phyloP scores from a whole-genome alignment of 495 filamentous ascomycete species.

The Talaromyces adpressus region DNA sequence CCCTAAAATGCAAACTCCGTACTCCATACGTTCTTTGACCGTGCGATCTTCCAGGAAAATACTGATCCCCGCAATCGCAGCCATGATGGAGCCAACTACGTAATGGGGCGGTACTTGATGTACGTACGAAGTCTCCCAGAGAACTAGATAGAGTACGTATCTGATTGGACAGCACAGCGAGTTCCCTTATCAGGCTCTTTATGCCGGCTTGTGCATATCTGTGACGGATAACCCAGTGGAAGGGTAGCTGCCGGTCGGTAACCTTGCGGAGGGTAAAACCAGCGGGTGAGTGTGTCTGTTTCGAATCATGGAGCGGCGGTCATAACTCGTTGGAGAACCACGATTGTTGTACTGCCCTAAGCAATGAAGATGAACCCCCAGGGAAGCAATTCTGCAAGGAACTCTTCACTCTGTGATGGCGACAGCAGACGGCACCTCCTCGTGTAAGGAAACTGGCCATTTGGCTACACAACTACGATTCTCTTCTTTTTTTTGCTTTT shows the following conservation, averaged over 20 bases:
- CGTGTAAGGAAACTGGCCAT: constrained; percentile 8
- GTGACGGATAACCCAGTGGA: constrained; percentile 10
- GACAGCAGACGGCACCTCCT: constrained; percentile 9
- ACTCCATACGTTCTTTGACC: neutral
- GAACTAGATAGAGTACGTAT: neutral
- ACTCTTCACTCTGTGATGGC: constrained; percentile 9
- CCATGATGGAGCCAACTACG: neutral
- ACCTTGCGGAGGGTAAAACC: constrained; percentile 5
- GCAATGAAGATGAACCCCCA: constrained; percentile 9
- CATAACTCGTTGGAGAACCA: constrained; percentile 8
- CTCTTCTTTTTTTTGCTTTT: constrained; percentile 3
- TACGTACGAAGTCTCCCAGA: too few relatives aligned
- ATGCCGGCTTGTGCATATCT: neutral
- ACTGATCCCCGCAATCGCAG: neutral
- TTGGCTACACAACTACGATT: constrained; percentile 1
- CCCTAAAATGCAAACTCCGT: neutral
- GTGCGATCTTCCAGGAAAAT: neutral
- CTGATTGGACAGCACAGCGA: neutral
- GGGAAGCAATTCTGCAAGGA: constrained; percentile 11
- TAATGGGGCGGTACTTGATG: neutral
- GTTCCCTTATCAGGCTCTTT: neutral
- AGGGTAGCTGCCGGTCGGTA: constrained; percentile 5
- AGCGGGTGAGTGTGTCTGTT: constrained; percentile 10
- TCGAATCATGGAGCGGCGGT: constrained; percentile 9
- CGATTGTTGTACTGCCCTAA: constrained; percentile 10